Base-by-base conservation (phyloP, 2,329 filamentous ascomycete genomes). In the Talaromyces sp. region DNA sequence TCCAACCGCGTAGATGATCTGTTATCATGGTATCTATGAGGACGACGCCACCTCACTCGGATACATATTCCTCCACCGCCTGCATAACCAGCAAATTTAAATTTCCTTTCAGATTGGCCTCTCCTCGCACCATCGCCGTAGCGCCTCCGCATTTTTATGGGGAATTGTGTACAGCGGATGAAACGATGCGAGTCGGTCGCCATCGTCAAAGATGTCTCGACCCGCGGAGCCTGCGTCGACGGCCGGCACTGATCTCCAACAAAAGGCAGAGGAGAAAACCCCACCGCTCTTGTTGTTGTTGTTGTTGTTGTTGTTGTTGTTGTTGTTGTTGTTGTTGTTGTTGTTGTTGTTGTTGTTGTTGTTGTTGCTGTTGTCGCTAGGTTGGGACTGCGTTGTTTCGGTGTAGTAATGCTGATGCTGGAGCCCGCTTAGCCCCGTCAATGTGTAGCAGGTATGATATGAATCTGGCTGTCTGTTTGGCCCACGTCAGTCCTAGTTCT, bases 371-470 rank as follows among this genome's bases (percentile, higher is more conserved):
- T 3, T n/a, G 14, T 8, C 13, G 32, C 73, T 71, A 27, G 71
- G 67, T 51, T 74, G 71, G 5, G 64, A 60, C 17, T 41, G 27
- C 21, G 35, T 32, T 43, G 53, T 46, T 58, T 69, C 65, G 24
- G 76, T 76, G 65, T 82, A 82, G 41, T 74, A 75, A 65, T 83
- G 84, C 43, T 76, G 70, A 73, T 96, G 85, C 76, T 96, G 91
- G 26, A 89, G 88, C 58, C 87, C 89, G 73, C 90, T 95, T 66
- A 98, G 81, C 5, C 93, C 93, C 24, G 89, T 87, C 21, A 98
- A 83, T 31, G 93, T 91, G 77, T 98, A 98, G 78, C 90, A 95
- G 51, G 91, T 91, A 76, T 98, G 93, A 70, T 98, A 97, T 55
- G 89, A 88, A 77, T 98, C 93, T 4, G 92, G 87, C 63, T 82